phyloP scores from a whole-genome alignment of 164 flowering plant genomes.

The Vitis cinerea region DNA sequence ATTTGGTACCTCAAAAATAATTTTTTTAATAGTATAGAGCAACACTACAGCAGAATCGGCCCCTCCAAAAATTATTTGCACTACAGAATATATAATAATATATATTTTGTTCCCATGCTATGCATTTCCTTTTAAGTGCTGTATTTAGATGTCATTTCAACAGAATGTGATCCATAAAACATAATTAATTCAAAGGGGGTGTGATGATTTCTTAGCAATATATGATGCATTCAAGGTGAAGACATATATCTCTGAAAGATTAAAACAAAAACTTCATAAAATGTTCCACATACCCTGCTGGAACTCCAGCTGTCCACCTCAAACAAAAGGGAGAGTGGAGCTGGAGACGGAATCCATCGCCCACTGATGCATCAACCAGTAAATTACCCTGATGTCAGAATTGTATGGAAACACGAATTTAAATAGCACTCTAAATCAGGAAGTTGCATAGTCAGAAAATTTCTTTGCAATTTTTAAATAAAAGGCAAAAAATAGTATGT shows the following conservation, averaged over 20 bases:
- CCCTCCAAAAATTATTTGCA: too few species aligned
- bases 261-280: neutral
- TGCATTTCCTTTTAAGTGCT: too few species aligned
- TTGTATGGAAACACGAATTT: conserved; percentile 48
- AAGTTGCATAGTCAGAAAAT: neutral
- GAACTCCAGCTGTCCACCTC: conserved; percentile 88
- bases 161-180: too few species aligned
- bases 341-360: conserved; percentile 80
- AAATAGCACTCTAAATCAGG: conserved; percentile 16
- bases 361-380: conserved; percentile 98
- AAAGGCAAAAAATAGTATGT: neutral
- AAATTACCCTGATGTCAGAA: conserved; percentile 94
- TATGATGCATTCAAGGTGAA: neutral
- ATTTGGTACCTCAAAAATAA: too few species aligned
- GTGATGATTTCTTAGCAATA: neutral
- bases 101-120: too few species aligned
- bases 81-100: too few species aligned
- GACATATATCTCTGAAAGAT: neutral
- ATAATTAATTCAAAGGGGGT: too few species aligned
- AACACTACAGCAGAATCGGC: too few species aligned
- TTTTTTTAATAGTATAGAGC: too few species aligned
- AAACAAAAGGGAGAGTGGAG: conserved; percentile 58
- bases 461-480: neutral
- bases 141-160: too few species aligned
- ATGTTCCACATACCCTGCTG: conserved; percentile 66